Base-by-base conservation (phyloP, 2,329 filamentous ascomycete genomes). In the Cordyceps tenuipes region DNA sequence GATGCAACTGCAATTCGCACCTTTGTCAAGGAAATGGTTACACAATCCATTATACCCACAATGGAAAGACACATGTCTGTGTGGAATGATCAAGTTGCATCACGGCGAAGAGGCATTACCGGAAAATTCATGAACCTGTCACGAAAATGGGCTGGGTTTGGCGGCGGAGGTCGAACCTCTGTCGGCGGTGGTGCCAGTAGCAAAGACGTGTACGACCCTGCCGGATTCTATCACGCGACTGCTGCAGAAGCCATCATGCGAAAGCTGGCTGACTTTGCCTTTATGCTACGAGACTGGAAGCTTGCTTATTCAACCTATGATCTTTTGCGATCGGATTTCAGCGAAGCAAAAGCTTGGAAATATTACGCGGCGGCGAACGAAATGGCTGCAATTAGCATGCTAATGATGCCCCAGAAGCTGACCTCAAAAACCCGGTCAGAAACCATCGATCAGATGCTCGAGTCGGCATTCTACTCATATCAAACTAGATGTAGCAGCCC, bases 81-180 rank as follows among this genome's bases (percentile, higher is more conserved):
- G 5, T 99, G 94, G 95, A 99, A 99, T 69, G 94, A 99, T 68
- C 93, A 97, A 72, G 89, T 97, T 29, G 92, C 93, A 17, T 97
- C 95, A 13, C 84, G 90, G 61, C 82, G 95, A 61, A 86, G 91
- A 68, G 95, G 95, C 15, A 81, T 99, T 52, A 89, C 89, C 59
- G 95, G 95, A 12, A 85, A 91, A n/a, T 93, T 99, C 72, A 91
- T 96, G 80, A 96, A 89, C 10, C 79, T 99, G 60, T 96, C 92
- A 0, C 92, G 94, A 68, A 88, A 91, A 66, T 97, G 91, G 85
- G 84, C 89, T 8, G 86, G 87, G 1, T 96, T 97, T 67, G 90
- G 91, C 36, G 79, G 82, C 49, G 79, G 80, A 52, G 84, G 84
- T 21, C 83, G 88, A 51, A 81, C 79, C 19, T 82, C 84, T 1